Evolutionary conservation across 108 stramenopile species (phyloP).

Genomic region (Schizochytrium sp.): DNA sequence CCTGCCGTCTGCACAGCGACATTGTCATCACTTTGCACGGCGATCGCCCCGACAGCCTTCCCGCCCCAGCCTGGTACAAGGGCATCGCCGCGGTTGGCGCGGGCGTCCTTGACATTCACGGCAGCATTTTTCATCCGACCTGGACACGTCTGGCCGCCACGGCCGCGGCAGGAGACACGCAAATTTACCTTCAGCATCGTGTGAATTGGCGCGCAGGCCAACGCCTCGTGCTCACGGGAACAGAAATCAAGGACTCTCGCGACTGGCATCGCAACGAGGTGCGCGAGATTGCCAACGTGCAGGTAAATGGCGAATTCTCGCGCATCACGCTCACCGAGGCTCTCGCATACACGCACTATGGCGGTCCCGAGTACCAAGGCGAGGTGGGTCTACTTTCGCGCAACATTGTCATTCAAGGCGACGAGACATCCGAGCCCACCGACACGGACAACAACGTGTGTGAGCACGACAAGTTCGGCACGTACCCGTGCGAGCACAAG

Average conservation of each 20-base stretch:
- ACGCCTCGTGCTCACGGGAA: slow-evolving; percentile 38
- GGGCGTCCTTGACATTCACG: slow-evolving; percentile 20
- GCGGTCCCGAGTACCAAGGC: slow-evolving; percentile 39
- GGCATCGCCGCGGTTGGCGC: not conserved
- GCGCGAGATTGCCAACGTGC: slow-evolving; percentile 15
- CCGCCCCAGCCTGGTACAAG: not conserved
- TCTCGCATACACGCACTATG: slow-evolving; percentile 32
- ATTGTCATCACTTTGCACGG: not conserved
- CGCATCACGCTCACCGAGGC: slow-evolving; percentile 26
- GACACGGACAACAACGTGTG: not conserved
- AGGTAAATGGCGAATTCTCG: slow-evolving; percentile 20
- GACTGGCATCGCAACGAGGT: slow-evolving; percentile 43
- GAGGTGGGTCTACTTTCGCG: slow-evolving; percentile 52
- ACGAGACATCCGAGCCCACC: not conserved
- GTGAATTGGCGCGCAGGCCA: slow-evolving; percentile 48
- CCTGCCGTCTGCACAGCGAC: not conserved
- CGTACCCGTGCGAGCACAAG: slow-evolving; percentile 5
- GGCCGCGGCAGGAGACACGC: slow-evolving; percentile 23
- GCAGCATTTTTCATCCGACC: slow-evolving; percentile 36
- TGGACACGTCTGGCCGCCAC: slow-evolving; percentile 48
- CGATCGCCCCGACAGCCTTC: not conserved
- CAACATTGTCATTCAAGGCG: slow-evolving; percentile 46
- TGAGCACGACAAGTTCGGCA: not conserved
- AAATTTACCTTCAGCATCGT: slow-evolving; percentile 29
- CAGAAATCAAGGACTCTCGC: slow-evolving; percentile 32